These are phyloP conservation scores for Mycosphaerella arachidis DNA, from an alignment of 2,329 filamentous ascomycete genomes.

Conservation along the genomic window DNA sequence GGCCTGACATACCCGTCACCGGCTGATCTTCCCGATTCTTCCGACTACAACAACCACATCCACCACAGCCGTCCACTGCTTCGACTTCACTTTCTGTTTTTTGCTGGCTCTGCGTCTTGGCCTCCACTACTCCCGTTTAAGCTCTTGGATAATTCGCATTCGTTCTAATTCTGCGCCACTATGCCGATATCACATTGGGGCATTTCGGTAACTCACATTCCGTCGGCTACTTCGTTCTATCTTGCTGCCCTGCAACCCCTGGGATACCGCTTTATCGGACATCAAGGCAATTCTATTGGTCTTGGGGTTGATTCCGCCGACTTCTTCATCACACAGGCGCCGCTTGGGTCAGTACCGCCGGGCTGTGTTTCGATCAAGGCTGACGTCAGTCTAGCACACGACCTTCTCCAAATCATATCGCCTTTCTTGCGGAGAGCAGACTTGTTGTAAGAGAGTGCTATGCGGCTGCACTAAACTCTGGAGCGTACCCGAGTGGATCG, in stretches of 20 bases:
- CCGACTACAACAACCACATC: constrained; percentile 5
- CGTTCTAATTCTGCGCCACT: constrained; percentile 3
- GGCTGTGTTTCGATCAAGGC: constrained; percentile 5
- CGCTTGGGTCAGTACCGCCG: constrained; percentile 47
- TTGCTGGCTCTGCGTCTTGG: background rate
- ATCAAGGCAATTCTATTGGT: constrained; percentile 57
- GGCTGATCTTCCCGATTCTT: constrained; percentile 10
- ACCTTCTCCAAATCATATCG: constrained; percentile 35
- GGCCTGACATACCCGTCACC: constrained; percentile 5
- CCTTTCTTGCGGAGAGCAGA: constrained; percentile 64
- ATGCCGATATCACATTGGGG: constrained; percentile 63
- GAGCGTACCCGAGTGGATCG: constrained; percentile 55
- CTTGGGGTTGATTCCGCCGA: constrained; percentile 58
- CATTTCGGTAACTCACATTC: constrained; percentile 69
- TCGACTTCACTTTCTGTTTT: constrained; percentile 11
- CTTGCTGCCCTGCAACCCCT: constrained; percentile 72
- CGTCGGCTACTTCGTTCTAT: constrained; percentile 79
- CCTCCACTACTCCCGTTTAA: constrained; percentile 11
- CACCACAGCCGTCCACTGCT: constrained; percentile 6
- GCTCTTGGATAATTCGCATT: constrained; percentile 7
- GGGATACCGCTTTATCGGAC: constrained; percentile 66
- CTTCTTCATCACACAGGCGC: constrained; percentile 61
- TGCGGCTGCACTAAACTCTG: constrained; percentile 62
- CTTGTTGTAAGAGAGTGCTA: constrained; percentile 68
- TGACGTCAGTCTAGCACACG: constrained; percentile 17